A percentile compares a stretch with the other conserved stretches of the same genome.
Evolutionary conservation across 768 basidiomycete species (phyloP).

Genomic region (Kwoniella pini): DNA sequence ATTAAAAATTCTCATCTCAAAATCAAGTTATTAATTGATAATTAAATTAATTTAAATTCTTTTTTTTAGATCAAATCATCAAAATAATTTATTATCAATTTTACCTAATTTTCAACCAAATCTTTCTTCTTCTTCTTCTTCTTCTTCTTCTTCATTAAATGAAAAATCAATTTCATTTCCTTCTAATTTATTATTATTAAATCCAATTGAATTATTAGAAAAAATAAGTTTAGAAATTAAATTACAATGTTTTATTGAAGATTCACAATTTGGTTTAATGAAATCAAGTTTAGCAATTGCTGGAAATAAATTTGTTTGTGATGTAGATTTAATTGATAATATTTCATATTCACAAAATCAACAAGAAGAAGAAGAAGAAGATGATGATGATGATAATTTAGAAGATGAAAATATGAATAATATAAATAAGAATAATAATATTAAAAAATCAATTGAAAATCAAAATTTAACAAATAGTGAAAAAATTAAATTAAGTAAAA

Average conservation of each 20-base stretch:
- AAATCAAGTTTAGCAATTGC: slow-evolving; percentile 42
- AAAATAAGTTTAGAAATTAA: slow-evolving; percentile 24
- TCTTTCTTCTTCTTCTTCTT: background rate
- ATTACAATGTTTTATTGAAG: slow-evolving; percentile 46
- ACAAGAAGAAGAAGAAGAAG: slow-evolving; percentile 29
- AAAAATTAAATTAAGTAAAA: slow-evolving; percentile 29
- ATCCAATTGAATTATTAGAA: slow-evolving; percentile 31
- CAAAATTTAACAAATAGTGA: slow-evolving; percentile 3
- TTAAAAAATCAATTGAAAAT: background rate
- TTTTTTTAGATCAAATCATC: slow-evolving; percentile 25
- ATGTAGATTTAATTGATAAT: slow-evolving; percentile 33
- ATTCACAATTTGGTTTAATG: slow-evolving; percentile 48
- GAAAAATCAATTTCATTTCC: slow-evolving; percentile 11
- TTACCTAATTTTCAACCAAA: slow-evolving; percentile 4
- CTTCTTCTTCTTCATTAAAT: background rate
- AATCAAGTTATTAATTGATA: background rate
- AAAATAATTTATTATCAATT: slow-evolving; percentile 21
- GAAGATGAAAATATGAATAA: slow-evolving; percentile 7
- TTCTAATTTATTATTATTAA: slow-evolving; percentile 16
- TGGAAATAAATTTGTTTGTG: slow-evolving; percentile 40
- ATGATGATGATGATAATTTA: background rate
- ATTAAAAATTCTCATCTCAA: background rate
- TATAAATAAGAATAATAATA: slow-evolving; percentile 3
- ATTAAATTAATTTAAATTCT: background rate
- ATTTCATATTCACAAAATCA: slow-evolving; percentile 17